phyloP scores from a whole-genome alignment of 2,329 filamentous ascomycete species.

The Fusarium scirpi region DNA sequence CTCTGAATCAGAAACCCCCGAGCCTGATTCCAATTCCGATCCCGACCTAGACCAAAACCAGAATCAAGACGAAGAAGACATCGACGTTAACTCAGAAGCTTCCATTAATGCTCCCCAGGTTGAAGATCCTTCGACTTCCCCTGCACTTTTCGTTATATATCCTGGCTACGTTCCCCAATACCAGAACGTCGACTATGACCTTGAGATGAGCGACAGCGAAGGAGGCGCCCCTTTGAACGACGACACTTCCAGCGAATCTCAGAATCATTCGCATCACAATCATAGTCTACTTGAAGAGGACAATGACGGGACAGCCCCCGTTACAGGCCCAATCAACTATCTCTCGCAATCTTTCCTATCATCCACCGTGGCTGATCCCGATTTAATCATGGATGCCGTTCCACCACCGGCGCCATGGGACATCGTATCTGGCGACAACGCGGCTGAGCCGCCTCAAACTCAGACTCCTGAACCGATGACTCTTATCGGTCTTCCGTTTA shows the following conservation, averaged over 20 bases:
- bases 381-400: slow-evolving; percentile 33
- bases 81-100: slow-evolving; percentile 18
- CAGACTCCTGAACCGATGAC: slow-evolving; percentile 3
- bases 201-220: slow-evolving; percentile 53
- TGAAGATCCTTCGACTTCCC: slow-evolving; percentile 13
- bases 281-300: slow-evolving; percentile 15
- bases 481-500: slow-evolving; percentile 32
- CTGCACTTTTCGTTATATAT: slow-evolving; percentile 17
- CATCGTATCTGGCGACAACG: neutral
- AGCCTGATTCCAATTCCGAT: slow-evolving; percentile 5
- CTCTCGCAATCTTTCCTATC: slow-evolving; percentile 17
- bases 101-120: slow-evolving; percentile 15
- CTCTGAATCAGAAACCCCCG: slow-evolving; percentile 16
- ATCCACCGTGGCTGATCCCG: slow-evolving; percentile 19
- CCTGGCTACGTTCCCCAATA: slow-evolving; percentile 27
- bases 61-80: slow-evolving; percentile 17
- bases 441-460: neutral
- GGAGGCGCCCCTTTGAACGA: slow-evolving; percentile 48
- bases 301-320: slow-evolving; percentile 26
- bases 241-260: slow-evolving; percentile 15
- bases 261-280: slow-evolving; percentile 19
- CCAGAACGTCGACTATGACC: slow-evolving; percentile 45
- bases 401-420: slow-evolving; percentile 35
- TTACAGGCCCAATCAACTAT: slow-evolving; percentile 30
- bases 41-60: slow-evolving; percentile 9